These are phyloP conservation scores for Panus rudis DNA, from an alignment of 768 basidiomycete species.

Conservation along the genomic window DNA sequence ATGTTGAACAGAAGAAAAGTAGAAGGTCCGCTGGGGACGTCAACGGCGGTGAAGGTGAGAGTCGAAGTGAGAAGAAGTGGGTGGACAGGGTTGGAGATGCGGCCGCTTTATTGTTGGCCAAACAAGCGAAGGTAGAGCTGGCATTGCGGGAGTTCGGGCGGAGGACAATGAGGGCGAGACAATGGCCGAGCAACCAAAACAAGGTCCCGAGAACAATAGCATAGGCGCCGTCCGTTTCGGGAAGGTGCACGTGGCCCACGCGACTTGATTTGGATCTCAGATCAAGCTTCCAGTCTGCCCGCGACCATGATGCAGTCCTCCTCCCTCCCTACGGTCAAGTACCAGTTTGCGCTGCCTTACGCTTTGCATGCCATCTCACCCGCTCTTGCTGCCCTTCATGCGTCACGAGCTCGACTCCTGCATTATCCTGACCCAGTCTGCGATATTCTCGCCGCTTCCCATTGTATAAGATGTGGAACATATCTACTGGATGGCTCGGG, in stretches of 20 bases:
- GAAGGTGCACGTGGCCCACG: too few species aligned
- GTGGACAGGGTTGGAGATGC: background rate
- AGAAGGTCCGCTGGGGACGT: too few species aligned
- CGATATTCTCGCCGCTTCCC: constrained; percentile 19
- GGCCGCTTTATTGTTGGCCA: too few species aligned
- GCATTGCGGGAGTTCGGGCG: background rate
- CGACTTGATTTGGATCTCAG: too few species aligned
- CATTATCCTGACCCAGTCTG: constrained; percentile 19
- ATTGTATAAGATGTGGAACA: constrained; percentile 51
- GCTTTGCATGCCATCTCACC: constrained; percentile 50
- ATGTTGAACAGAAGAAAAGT: background rate
- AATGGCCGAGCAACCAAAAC: background rate
- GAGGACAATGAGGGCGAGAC: background rate
- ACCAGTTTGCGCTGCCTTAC: too few species aligned
- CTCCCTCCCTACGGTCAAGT: too few species aligned
- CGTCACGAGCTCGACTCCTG: constrained; percentile 30
- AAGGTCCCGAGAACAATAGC: background rate
- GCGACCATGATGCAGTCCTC: too few species aligned
- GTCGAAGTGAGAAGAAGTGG: constrained; percentile 5
- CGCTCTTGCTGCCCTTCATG: constrained; percentile 57
- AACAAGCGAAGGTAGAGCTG: too few species aligned
- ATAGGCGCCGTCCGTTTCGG: background rate
- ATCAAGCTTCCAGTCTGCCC: too few species aligned
- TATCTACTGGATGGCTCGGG: constrained; percentile 36
- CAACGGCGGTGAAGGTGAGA: too few species aligned